A percentile compares a stretch with the other conserved stretches of the same genome.
These are phyloP conservation scores for Triticum timopheevii DNA, from an alignment of 176 grass and related monocot species.

Conservation along the genomic window DNA sequence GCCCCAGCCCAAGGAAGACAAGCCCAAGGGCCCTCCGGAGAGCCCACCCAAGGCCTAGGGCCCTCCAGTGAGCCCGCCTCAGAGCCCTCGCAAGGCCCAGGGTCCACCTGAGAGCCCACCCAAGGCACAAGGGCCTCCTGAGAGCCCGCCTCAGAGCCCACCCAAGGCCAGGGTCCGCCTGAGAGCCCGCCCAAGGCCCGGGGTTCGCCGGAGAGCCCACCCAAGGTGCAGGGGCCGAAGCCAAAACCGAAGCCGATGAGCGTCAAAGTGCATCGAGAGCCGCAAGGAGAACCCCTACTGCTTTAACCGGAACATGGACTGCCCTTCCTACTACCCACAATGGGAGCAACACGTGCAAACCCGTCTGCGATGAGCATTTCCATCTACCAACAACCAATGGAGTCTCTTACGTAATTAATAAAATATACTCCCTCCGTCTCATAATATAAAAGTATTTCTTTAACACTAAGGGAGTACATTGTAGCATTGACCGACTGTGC, in stretches of 20 bases:
- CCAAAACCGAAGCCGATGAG: not conserved
- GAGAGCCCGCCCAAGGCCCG: not conserved
- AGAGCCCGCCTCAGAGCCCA: not conserved
- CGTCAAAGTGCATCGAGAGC: not conserved
- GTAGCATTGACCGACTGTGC: too few species aligned
- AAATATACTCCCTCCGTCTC: too few species aligned
- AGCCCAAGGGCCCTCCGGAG: not conserved
- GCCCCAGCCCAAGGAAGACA: not conserved
- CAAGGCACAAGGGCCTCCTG: not conserved
- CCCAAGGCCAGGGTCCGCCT: not conserved
- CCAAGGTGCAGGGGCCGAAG: not conserved
- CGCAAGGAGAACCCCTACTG: not conserved
- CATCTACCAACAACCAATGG: not conserved
- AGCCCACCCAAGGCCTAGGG: not conserved
- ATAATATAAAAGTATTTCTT: too few species aligned
- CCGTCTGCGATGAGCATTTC: not conserved
- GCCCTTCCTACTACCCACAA: not conserved
- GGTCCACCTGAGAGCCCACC: rapidly evolving
- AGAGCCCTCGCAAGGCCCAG: not conserved
- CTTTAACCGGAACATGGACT: not conserved
- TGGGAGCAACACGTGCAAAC: not conserved
- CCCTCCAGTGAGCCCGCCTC: not conserved
- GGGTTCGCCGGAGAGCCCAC: not conserved
- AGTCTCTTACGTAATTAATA: too few species aligned
- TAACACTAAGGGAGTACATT: too few species aligned